Evolutionary conservation across 2,329 filamentous ascomycete species (phyloP).

Genomic region (Sporothrix mexicana): DNA sequence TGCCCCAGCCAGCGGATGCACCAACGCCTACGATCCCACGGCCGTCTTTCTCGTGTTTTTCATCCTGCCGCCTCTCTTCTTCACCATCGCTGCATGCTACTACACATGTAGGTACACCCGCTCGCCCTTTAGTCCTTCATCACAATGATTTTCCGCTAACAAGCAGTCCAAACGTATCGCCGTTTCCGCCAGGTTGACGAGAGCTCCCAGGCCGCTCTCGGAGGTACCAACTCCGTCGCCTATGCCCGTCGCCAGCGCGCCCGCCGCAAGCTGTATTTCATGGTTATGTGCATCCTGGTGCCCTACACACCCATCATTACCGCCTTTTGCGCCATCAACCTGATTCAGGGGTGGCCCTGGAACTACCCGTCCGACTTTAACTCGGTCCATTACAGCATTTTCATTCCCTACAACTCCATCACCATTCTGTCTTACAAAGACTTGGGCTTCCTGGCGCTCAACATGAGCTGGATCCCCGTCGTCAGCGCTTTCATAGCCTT

Average conservation of each 20-base stretch:
- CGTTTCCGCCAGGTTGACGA: conserved; percentile 56
- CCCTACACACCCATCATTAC: conserved; percentile 58
- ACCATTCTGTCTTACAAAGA: conserved; percentile 52
- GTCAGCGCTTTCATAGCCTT: conserved; percentile 56
- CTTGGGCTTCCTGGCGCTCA: conserved; percentile 50
- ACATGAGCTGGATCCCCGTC: conserved; percentile 57
- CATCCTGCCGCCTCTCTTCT: conserved; percentile 52
- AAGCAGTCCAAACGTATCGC: conserved; percentile 53
- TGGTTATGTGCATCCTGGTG: conserved; percentile 58
- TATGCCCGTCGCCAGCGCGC: conserved; percentile 54
- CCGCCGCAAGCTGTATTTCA: conserved; percentile 60
- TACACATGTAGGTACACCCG: conserved; percentile 47
- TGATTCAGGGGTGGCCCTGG: conserved; percentile 45
- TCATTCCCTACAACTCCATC: conserved; percentile 55
- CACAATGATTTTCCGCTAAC: conserved; percentile 10
- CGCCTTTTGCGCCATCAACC: conserved; percentile 50
- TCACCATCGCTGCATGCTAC: conserved; percentile 52
- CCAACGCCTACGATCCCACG: conserved; percentile 50
- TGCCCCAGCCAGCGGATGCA: conserved; percentile 58
- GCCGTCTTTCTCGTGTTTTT: conserved; percentile 59
- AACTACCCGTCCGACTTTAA: conserved; percentile 49
- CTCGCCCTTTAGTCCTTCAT: background rate
- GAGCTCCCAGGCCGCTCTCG: conserved; percentile 49
- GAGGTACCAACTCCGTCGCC: conserved; percentile 47
- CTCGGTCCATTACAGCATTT: conserved; percentile 48